Base-by-base conservation (phyloP, 2,329 filamentous ascomycete genomes). In the Aspergillus neotritici region DNA sequence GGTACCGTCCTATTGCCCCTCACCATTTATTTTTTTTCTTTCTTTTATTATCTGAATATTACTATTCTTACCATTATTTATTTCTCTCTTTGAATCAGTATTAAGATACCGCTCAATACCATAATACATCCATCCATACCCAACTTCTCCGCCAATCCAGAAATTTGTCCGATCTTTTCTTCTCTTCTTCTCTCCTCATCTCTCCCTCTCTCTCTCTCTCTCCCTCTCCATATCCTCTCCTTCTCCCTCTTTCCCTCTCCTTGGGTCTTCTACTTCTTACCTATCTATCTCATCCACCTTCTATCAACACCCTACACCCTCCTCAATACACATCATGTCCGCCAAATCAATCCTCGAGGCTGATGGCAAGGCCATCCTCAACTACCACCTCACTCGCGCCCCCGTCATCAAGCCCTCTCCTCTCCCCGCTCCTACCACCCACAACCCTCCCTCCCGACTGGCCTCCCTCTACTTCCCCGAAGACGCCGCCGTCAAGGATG, bases 321-420 rank as follows among this genome's bases (percentile, higher is more conserved):
- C 5, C 3, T 25, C 21, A 25, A 9, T 21, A 25, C 6, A 25
- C 21, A 53, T 64, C 64, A 94, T 94, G 88, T 89, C 87, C 69
- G 87, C 93, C 73, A 98, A 98, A 78, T 86, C 91, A 58, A 97
- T 98, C 69, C 76, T 86, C 79, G 93, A 98, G 80, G 91, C 91
- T 79, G 93, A 98, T 78, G 93, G 93, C 82, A 98, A 98, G 86
- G 93, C 93, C 81, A 97, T 98, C 78, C 82, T 98, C 82, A 97
- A 96, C 86, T 98, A 97, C 82, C 93, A 97, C 80, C 89, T 98
- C 74, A 97, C 93, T 62, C 86, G 93, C 69, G 88, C 93, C 60
- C 84, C 89, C 56, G 86, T 94, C 71, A 95, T 98, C 82, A 97
- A 96, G 86, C 87, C 91, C 58, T 91, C 89, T 65, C 89, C 93